Evolutionary conservation across 768 basidiomycete species (phyloP).

Genomic region (Suillus ampliporus): DNA sequence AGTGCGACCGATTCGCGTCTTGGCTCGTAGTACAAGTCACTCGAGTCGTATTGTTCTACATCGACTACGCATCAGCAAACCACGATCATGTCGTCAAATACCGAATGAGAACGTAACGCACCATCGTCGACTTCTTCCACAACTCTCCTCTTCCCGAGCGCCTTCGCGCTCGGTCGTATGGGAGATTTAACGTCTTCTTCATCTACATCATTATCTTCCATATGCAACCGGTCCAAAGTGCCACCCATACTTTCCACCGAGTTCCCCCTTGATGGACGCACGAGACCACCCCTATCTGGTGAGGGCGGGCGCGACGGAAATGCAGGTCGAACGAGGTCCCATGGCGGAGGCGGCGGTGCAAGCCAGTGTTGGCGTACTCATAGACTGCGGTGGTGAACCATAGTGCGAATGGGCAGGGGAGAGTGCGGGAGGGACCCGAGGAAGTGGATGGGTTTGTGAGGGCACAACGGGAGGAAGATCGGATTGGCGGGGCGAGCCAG

Average conservation of each 20-base stretch:
- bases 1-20: constrained; percentile 37
- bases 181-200: constrained; percentile 45
- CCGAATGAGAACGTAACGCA: constrained; percentile 35
- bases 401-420: constrained; percentile 18
- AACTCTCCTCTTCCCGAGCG: constrained; percentile 82
- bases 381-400: constrained; percentile 30
- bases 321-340: constrained; percentile 71
- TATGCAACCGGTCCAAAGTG: constrained; percentile 33
- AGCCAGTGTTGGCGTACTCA: constrained; percentile 44
- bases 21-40: constrained; percentile 58
- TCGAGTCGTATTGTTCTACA: constrained; percentile 56
- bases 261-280: constrained; percentile 24
- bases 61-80: constrained; percentile 15
- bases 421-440: constrained; percentile 41
- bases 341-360: constrained; percentile 70
- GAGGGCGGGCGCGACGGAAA: constrained; percentile 73
- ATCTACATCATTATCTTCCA: constrained; percentile 27
- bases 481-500: constrained; percentile 37
- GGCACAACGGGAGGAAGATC: constrained; percentile 36
- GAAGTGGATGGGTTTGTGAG: constrained; percentile 42
- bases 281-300: constrained; percentile 49
- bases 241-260: constrained; percentile 33
- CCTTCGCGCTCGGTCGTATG: constrained; percentile 81
- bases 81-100: background rate
- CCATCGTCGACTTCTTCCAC: constrained; percentile 53